A percentile compares a stretch with the other conserved stretches of the same genome.
These are phyloP conservation scores for Syncephalis plumigaleata DNA, from an alignment of 371 early-diverging fungal species.

Conservation along the genomic window DNA sequence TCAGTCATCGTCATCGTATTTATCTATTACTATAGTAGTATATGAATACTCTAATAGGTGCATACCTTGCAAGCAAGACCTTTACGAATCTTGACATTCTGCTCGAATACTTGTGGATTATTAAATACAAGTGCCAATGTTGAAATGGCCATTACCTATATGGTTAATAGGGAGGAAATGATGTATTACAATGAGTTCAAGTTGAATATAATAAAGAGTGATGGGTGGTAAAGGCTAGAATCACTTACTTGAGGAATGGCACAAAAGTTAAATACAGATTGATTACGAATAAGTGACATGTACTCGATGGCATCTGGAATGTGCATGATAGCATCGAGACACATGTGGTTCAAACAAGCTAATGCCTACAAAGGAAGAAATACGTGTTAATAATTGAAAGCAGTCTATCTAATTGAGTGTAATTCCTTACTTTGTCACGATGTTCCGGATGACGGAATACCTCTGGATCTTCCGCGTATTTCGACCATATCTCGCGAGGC, in stretches of 20 bases:
- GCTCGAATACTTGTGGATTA: constrained; percentile 55
- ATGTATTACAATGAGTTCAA: constrained; percentile 1
- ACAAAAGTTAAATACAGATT: constrained; percentile 76
- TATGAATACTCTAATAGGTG: not conserved
- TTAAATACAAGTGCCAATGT: constrained; percentile 72
- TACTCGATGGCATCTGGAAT: constrained; percentile 80
- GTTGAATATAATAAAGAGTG: constrained; percentile 4
- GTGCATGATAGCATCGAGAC: constrained; percentile 64
- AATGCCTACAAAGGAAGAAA: constrained; percentile 19
- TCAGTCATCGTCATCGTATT: too few species aligned
- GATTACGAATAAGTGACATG: constrained; percentile 53
- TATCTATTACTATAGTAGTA: not conserved
- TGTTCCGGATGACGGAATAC: constrained; percentile 44
- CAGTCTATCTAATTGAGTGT: not conserved
- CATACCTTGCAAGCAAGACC: constrained; percentile 79
- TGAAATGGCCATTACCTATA: constrained; percentile 85
- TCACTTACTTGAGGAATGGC: constrained; percentile 82
- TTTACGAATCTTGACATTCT: constrained; percentile 85
- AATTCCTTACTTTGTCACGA: constrained; percentile 20
- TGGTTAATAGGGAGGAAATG: not conserved
- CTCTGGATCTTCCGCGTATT: constrained; percentile 35
- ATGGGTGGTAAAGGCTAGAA: not conserved
- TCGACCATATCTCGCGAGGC: constrained; percentile 82
- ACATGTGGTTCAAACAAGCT: constrained; percentile 70
- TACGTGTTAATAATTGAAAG: not conserved